Evolutionary conservation across 495 filamentous ascomycete genomes (phyloP).

Genomic region (Daldinia vernicosa): DNA sequence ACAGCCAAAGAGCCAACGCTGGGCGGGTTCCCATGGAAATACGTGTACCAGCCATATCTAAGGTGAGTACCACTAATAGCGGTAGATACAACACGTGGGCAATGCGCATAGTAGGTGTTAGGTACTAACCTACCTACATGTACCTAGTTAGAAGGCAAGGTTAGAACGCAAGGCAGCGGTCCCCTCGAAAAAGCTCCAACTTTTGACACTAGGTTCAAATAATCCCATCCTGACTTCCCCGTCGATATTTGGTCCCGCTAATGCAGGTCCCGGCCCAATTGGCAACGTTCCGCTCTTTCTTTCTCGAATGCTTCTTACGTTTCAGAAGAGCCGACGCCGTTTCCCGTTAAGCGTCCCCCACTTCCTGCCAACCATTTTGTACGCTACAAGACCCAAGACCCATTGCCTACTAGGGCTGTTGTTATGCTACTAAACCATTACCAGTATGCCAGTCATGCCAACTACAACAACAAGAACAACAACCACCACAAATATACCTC

Average conservation of each 20-base stretch:
- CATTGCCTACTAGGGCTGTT: not conserved
- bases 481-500: not conserved
- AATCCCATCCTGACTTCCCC: slow-evolving; percentile 33
- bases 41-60: slow-evolving; percentile 25
- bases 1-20: slow-evolving; percentile 21
- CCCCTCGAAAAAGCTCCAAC: not conserved
- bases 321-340: slow-evolving; percentile 24
- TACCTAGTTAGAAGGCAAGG: no score
- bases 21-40: not conserved
- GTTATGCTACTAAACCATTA: not conserved
- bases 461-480: no score
- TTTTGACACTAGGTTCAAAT: not conserved
- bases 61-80: slow-evolving; percentile 11
- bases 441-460: not conserved
- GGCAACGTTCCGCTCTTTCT: slow-evolving; percentile 38
- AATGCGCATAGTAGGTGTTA: not conserved
- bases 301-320: slow-evolving; percentile 43
- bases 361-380: not conserved
- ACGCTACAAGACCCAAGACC: not conserved
- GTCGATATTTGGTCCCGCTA: slow-evolving; percentile 39
- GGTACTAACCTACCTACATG: not conserved
- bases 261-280: slow-evolving; percentile 44
- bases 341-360: slow-evolving; percentile 20
- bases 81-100: slow-evolving; percentile 10
- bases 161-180: not conserved